These are phyloP conservation scores for Candida cerambycidarum DNA, from an alignment of 805 yeast genomes.

Conservation along the genomic window DNA sequence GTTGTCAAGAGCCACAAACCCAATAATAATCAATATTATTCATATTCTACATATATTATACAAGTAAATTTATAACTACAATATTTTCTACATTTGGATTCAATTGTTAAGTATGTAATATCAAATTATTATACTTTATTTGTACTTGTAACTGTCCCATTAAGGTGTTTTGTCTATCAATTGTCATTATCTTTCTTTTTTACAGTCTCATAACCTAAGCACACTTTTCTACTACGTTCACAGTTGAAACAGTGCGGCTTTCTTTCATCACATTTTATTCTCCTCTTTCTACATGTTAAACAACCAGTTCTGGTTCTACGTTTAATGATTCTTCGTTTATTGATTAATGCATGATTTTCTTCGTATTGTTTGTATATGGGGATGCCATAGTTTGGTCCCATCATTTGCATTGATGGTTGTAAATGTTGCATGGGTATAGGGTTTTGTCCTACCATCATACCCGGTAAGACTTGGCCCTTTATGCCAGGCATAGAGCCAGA, in stretches of 20 bases:
- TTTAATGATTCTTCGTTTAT: constrained; percentile 47
- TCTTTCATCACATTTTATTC: constrained; percentile 75
- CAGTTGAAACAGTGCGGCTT: constrained; percentile 71
- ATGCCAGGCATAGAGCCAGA: background rate
- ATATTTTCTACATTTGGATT: too few relatives aligned
- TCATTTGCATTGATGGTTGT: constrained; percentile 4
- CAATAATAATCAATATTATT: constrained; percentile 6
- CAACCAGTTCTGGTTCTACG: constrained; percentile 75
- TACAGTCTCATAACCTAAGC: constrained; percentile 60
- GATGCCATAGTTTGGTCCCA: constrained; percentile 5
- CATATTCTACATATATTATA: constrained; percentile 2
- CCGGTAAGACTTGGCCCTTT: constrained; percentile 1
- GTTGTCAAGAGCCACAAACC: background rate
- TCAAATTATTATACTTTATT: too few relatives aligned
- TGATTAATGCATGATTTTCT: constrained; percentile 16
- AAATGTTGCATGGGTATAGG: constrained; percentile 3
- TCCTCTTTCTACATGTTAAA: constrained; percentile 65
- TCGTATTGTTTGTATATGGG: constrained; percentile 15
- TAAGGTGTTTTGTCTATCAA: too few relatives aligned
- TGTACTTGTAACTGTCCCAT: too few relatives aligned
- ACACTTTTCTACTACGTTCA: constrained; percentile 59
- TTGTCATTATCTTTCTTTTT: constrained; percentile 9
- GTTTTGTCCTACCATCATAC: constrained; percentile 1
- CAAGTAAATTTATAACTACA: too few relatives aligned
- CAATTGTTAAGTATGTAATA: too few relatives aligned